A percentile compares a stretch with the other conserved stretches of the same genome.
These are phyloP conservation scores for Cystobasidium slooffiae DNA, from an alignment of 1,284 basidiomycete genomes.

Conservation along the genomic window DNA sequence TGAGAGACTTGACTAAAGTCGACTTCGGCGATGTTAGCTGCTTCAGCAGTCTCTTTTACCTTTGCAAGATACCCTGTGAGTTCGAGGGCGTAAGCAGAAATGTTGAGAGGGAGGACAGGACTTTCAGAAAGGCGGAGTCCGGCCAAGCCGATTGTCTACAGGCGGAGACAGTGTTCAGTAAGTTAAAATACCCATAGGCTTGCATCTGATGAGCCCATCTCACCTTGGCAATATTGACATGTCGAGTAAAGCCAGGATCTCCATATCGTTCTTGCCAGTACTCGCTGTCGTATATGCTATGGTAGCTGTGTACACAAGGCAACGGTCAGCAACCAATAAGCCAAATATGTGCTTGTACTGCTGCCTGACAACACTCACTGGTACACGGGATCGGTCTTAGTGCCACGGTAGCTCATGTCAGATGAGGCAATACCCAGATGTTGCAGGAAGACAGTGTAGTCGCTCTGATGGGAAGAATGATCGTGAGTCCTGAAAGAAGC, in stretches of 20 bases:
- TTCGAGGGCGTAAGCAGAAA: constrained; percentile 73
- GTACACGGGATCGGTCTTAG: constrained; percentile 67
- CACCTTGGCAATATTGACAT: constrained; percentile 71
- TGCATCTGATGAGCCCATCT: background rate
- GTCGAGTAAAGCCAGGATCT: constrained; percentile 75
- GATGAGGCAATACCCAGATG: constrained; percentile 58
- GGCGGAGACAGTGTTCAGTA: background rate
- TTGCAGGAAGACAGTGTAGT: constrained; percentile 75
- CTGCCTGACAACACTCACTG: constrained; percentile 57
- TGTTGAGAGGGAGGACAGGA: constrained; percentile 70
- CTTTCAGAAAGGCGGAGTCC: constrained; percentile 68
- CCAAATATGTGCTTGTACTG: too few species aligned
- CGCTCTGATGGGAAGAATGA: constrained; percentile 55
- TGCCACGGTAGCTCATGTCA: constrained; percentile 56
- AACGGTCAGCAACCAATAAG: background rate
- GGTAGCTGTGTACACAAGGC: constrained; percentile 63
- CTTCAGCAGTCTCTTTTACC: constrained; percentile 52
- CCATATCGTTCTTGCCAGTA: constrained; percentile 74
- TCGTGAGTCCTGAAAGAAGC: constrained; percentile 24
- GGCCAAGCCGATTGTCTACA: constrained; percentile 53
- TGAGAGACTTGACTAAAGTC: constrained; percentile 62
- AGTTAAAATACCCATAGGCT: background rate
- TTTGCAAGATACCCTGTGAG: constrained; percentile 66
- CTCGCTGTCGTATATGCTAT: constrained; percentile 73
- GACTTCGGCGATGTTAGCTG: constrained; percentile 54